phyloP scores from a whole-genome alignment of 2,329 filamentous ascomycete species.

The Aspergillus ochraceoroseus region DNA sequence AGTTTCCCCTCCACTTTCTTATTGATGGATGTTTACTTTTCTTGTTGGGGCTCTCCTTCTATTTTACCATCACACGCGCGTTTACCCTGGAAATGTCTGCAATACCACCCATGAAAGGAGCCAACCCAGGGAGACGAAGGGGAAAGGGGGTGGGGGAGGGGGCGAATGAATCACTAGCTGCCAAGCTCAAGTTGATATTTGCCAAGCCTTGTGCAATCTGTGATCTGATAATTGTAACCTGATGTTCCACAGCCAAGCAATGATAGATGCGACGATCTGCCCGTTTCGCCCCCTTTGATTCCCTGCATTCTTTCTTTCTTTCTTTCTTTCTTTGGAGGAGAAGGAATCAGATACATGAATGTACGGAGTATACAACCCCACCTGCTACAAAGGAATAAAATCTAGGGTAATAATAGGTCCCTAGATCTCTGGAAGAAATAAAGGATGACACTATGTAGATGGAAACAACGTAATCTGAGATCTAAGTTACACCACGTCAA shows the following conservation, averaged over 20 bases:
- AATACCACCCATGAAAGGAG: conserved; percentile 17
- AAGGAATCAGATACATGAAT: background rate
- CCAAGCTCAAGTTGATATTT: conserved; percentile 18
- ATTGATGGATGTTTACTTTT: conserved; percentile 7
- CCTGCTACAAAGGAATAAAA: too few species aligned
- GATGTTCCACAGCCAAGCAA: conserved; percentile 21
- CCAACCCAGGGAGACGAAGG: too few species aligned
- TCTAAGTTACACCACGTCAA: too few species aligned
- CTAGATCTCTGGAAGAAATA: background rate
- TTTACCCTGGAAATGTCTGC: conserved; percentile 7
- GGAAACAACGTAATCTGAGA: too few species aligned
- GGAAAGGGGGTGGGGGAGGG: conserved; percentile 8
- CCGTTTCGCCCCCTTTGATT: conserved; percentile 8
- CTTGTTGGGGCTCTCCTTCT: conserved; percentile 6
- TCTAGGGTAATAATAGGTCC: too few species aligned
- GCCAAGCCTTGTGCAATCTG: conserved; percentile 21
- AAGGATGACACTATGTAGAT: background rate
- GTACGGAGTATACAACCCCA: too few species aligned
- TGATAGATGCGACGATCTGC: conserved; percentile 10
- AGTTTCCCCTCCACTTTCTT: background rate
- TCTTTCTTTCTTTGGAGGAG: too few species aligned
- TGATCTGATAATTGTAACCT: conserved; percentile 16
- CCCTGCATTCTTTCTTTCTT: background rate
- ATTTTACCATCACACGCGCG: conserved; percentile 1
- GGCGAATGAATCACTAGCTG: conserved; percentile 12